A percentile compares a stretch with the other conserved stretches of the same genome.
Conservation (phyloP, 2,329 filamentous ascomycete species). For the Penicillium paneum region DNA sequence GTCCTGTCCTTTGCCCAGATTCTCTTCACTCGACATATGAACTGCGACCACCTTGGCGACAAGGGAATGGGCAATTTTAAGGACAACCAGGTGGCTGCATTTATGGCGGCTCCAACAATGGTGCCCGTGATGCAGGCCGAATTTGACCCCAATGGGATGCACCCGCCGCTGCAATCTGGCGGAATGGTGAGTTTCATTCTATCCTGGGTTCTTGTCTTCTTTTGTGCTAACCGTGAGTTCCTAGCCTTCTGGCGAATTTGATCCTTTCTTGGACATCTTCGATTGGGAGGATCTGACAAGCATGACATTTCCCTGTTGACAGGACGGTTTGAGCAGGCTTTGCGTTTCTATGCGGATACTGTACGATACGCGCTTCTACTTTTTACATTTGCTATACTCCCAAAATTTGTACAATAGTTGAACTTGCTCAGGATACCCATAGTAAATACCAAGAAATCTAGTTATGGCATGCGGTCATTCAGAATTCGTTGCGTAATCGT, state of each 20-base stretch:
- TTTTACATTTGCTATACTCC: not conserved
- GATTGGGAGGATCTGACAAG: conserved; percentile 35
- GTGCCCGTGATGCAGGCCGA: conserved; percentile 22
- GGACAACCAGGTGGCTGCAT: conserved; percentile 27
- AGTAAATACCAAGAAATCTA: not conserved
- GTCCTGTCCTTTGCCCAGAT: conserved; percentile 37
- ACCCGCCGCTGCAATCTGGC: conserved; percentile 23
- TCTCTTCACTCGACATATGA: conserved; percentile 34
- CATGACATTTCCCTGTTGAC: conserved; percentile 24
- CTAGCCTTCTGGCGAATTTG: conserved; percentile 30
- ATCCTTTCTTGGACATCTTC: conserved; percentile 36
- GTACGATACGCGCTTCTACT: not conserved
- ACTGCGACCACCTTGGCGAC: conserved; percentile 31
- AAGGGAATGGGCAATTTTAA: conserved; percentile 32
- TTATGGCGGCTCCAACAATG: conserved; percentile 23
- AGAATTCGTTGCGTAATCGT: not conserved
- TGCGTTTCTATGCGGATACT: not conserved
- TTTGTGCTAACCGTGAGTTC: conserved; percentile 5
- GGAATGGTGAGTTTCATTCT: conserved; percentile 23
- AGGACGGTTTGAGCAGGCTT: not conserved
- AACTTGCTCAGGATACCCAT: not conserved
- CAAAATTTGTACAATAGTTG: not conserved
- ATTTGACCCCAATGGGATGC: conserved; percentile 17
- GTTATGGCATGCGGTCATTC: not conserved
- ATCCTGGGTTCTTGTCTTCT: not conserved